Evolutionary conservation across 371 early-diverging fungal genomes (phyloP).

Genomic region (Dichotomocladium elegans): DNA sequence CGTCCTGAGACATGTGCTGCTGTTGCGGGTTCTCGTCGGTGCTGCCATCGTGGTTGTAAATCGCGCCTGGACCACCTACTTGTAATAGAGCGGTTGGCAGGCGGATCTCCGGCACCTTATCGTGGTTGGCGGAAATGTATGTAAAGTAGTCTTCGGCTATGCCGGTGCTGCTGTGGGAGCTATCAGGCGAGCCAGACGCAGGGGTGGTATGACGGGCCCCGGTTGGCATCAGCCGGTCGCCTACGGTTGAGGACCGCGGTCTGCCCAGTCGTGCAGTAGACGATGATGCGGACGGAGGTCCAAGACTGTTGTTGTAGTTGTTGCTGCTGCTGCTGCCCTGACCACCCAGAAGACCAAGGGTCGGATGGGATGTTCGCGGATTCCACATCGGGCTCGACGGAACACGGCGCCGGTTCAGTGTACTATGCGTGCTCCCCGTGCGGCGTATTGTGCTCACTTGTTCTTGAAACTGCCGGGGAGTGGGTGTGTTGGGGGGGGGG

Average conservation of each 20-base stretch:
- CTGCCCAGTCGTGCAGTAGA: background rate
- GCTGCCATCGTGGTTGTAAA: background rate
- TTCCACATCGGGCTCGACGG: slow-evolving; percentile 4
- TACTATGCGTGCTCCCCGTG: slow-evolving; percentile 23
- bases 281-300: background rate
- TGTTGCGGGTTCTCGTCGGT: slow-evolving; percentile 5
- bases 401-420: slow-evolving; percentile 9
- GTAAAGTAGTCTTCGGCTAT: slow-evolving; percentile 20
- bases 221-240: background rate
- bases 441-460: slow-evolving; percentile 28
- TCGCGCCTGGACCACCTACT: too few species aligned
- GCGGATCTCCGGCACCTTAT: slow-evolving; percentile 1
- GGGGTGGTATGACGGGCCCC: background rate
- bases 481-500: too few species aligned
- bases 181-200: slow-evolving; percentile 6
- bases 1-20: background rate
- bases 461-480: slow-evolving; percentile 28
- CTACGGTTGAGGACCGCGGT: slow-evolving; percentile 9
- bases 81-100: background rate
- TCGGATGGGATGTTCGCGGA: background rate
- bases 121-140: slow-evolving; percentile 18
- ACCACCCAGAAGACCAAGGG: background rate
- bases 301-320: background rate
- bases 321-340: background rate
- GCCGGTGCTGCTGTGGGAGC: slow-evolving; percentile 10